These are phyloP conservation scores for Ganoderma lucidum DNA, from an alignment of 1,284 basidiomycete genomes.

Conservation along the genomic window DNA sequence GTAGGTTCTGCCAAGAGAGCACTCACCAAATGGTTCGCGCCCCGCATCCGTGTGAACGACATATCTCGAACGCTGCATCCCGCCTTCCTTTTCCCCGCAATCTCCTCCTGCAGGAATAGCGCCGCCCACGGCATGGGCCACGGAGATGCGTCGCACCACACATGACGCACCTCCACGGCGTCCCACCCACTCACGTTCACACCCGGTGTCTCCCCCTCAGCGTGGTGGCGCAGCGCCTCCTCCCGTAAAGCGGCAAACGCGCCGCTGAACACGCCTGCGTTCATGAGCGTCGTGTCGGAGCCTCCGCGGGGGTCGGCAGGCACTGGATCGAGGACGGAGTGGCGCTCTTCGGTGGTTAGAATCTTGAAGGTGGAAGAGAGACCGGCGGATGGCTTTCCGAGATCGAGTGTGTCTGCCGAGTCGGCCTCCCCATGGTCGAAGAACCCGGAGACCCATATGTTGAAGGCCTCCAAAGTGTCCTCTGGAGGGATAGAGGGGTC, in stretches of 20 bases:
- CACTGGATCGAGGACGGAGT: slow-evolving; percentile 12
- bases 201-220: too few relatives aligned
- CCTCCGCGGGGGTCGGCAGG: slow-evolving; percentile 23
- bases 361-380: slow-evolving; percentile 25
- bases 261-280: slow-evolving; percentile 23
- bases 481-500: neutral
- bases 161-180: slow-evolving; percentile 25
- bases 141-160: slow-evolving; percentile 22
- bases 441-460: slow-evolving; percentile 14
- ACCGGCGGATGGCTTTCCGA: slow-evolving; percentile 8
- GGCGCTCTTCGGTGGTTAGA: slow-evolving; percentile 25
- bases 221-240: slow-evolving; percentile 21
- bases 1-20: neutral
- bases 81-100: slow-evolving; percentile 12
- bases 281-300: slow-evolving; percentile 30
- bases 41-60: slow-evolving; percentile 13
- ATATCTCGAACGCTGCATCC: slow-evolving; percentile 17
- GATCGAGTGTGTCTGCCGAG: slow-evolving; percentile 13
- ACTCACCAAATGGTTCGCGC: slow-evolving; percentile 31
- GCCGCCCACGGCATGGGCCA: slow-evolving; percentile 23
- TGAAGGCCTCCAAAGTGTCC: neutral
- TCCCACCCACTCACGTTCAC: slow-evolving; percentile 7
- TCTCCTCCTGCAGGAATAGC: slow-evolving; percentile 12
- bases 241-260: slow-evolving; percentile 22
- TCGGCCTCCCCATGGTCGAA: slow-evolving; percentile 33